A percentile compares a stretch with the other conserved stretches of the same genome.
Conservation (phyloP, 208 protist genomes). For the Acanthamoeba sp. region DNA sequence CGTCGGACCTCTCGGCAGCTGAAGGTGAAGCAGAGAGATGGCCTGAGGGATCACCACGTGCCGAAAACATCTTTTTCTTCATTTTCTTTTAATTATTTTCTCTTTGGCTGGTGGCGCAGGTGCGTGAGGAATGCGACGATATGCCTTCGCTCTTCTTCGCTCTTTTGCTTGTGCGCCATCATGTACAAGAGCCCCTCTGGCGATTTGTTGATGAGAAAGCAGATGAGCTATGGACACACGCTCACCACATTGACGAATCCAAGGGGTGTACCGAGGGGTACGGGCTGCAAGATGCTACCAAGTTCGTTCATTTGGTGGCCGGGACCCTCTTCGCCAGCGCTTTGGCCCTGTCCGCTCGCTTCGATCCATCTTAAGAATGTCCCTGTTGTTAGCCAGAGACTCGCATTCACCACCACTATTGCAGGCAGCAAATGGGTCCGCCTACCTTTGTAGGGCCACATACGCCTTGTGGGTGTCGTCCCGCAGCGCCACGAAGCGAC, state of each 20-base stretch:
- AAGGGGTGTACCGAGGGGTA: constrained; percentile 2
- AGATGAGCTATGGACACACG: not conserved
- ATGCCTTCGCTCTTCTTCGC: constrained; percentile 47
- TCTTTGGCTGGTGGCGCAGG: not conserved
- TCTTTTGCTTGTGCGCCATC: constrained; percentile 49
- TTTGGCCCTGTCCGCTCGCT: no score
- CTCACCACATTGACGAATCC: not conserved
- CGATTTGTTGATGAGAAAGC: not conserved
- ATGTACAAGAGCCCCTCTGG: constrained; percentile 68
- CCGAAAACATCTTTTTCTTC: no score
- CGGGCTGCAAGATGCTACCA: not conserved
- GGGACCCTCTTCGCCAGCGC: not conserved
- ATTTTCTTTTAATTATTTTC: no score
- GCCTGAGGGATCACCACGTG: no score
- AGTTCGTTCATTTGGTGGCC: not conserved
- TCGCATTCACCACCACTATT: not conserved
- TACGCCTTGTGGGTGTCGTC: not conserved
- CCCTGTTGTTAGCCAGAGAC: no score
- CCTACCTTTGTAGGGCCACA: not conserved
- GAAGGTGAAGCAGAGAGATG: no score
- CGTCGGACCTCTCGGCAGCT: no score
- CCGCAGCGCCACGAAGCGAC: not conserved
- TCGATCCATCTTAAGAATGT: no score
- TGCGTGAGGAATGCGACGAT: constrained; percentile 45
- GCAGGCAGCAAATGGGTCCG: not conserved